Evolutionary conservation across 225 moss, liverwort and hornwort species (phyloP).

Genomic region (Takakia lepidozioides): DNA sequence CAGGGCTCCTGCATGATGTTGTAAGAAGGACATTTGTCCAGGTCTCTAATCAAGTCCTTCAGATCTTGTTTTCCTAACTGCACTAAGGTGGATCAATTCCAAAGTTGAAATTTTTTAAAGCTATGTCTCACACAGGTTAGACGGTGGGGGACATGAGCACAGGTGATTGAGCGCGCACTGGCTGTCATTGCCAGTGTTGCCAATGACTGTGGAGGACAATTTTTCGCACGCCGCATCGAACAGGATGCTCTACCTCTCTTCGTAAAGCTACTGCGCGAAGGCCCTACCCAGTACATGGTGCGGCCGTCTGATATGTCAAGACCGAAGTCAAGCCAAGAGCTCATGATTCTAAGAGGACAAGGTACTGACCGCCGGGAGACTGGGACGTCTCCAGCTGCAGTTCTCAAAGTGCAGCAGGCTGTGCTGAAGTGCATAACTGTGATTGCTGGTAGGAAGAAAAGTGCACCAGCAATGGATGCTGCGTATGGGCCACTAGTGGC

Average conservation of each 20-base stretch:
- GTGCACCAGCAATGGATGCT: slow-evolving; percentile 59
- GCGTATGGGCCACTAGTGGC: slow-evolving; percentile 64
- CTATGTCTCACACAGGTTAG: too few relatives aligned
- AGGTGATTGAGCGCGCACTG: slow-evolving; percentile 65
- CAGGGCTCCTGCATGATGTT: too few relatives aligned
- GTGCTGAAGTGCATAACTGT: slow-evolving; percentile 58
- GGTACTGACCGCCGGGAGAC: slow-evolving; percentile 37
- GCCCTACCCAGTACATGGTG: slow-evolving; percentile 21
- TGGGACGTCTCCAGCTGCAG: slow-evolving; percentile 41
- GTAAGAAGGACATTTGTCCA: too few relatives aligned
- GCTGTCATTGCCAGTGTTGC: slow-evolving; percentile 55
- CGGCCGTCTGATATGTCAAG: slow-evolving; percentile 42
- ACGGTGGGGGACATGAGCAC: slow-evolving; percentile 4
- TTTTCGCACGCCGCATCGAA: slow-evolving; percentile 81
- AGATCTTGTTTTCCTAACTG: too few relatives aligned
- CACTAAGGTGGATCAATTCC: too few relatives aligned
- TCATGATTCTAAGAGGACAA: slow-evolving; percentile 40
- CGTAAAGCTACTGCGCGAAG: slow-evolving; percentile 64
- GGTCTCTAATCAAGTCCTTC: too few relatives aligned
- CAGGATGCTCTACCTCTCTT: slow-evolving; percentile 76
- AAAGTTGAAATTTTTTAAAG: too few relatives aligned
- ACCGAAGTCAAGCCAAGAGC: slow-evolving; percentile 50
- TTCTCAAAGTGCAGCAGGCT: slow-evolving; percentile 71
- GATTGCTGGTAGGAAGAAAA: slow-evolving; percentile 60
- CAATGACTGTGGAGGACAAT: slow-evolving; percentile 70